Conservation (phyloP, 805 yeast genomes). For the Myxozyma mucilagina region DNA sequence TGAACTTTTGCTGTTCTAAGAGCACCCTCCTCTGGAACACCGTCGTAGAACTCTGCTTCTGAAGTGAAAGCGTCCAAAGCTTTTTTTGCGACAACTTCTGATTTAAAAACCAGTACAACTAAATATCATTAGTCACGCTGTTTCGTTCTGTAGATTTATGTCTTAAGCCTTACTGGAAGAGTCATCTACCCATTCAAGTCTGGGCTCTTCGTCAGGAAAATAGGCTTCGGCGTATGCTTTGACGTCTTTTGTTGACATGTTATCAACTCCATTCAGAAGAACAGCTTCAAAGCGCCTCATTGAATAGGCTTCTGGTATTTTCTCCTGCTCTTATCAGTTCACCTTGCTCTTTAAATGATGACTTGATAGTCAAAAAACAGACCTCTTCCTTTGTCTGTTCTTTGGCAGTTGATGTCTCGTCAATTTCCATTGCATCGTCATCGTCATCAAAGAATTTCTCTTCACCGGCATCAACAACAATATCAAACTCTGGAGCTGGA, state of each 20-base stretch:
- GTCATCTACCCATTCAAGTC: conserved; percentile 63
- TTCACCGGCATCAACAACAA: conserved; percentile 11
- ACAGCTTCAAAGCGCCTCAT: conserved; percentile 49
- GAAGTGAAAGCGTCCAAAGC: conserved; percentile 33
- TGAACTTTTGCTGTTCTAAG: conserved; percentile 39
- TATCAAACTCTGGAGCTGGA: not conserved
- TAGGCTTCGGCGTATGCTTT: conserved; percentile 53
- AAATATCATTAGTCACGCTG: not conserved
- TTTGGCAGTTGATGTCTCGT: not conserved
- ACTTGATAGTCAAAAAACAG: not conserved
- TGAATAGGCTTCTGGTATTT: conserved; percentile 3
- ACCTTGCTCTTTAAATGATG: not conserved
- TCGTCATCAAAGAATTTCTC: conserved; percentile 1
- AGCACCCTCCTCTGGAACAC: conserved; percentile 17
- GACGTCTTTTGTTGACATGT: conserved; percentile 57
- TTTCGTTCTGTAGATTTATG: not conserved
- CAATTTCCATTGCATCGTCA: conserved; percentile 10
- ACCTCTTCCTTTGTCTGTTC: not conserved
- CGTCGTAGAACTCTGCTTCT: conserved; percentile 33
- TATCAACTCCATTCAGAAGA: conserved; percentile 58
- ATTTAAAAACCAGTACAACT: conserved; percentile 51
- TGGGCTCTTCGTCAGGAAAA: conserved; percentile 40
- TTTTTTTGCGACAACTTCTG: conserved; percentile 28
- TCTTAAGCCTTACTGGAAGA: conserved; percentile 38
- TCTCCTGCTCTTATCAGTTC: not conserved